A percentile compares a stretch with the other conserved stretches of the same genome.
These are phyloP conservation scores for Pseudogymnoascus sp. DNA, from an alignment of 2,329 filamentous ascomycete genomes.

Conservation along the genomic window DNA sequence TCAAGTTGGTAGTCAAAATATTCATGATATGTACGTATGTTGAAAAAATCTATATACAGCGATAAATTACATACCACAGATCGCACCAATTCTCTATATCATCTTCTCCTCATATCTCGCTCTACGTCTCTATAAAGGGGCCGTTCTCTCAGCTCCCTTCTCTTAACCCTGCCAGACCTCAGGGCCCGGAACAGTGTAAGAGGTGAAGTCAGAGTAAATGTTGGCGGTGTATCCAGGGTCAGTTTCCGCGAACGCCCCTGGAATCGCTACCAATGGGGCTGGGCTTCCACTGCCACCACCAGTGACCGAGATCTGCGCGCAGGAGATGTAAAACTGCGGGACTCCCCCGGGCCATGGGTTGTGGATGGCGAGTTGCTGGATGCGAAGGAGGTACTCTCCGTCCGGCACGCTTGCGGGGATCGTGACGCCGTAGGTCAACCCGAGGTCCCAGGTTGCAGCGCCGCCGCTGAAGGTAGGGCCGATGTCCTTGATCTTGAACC, in stretches of 20 bases:
- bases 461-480: conserved; percentile 27
- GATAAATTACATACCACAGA: not conserved
- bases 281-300: conserved; percentile 11
- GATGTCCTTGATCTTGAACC: conserved; percentile 35
- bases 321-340: conserved; percentile 28
- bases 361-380: conserved; percentile 26
- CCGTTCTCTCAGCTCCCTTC: not conserved
- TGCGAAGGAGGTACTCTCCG: conserved; percentile 26
- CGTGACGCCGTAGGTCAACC: conserved; percentile 23
- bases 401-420: conserved; percentile 24
- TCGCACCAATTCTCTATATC: not conserved
- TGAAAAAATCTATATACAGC: conserved; percentile 6
- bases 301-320: conserved; percentile 28
- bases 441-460: conserved; percentile 24
- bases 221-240: conserved; percentile 17
- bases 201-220: conserved; percentile 20
- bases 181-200: conserved; percentile 19
- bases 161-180: conserved; percentile 11
- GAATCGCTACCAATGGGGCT: conserved; percentile 14
- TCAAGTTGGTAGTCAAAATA: not conserved
- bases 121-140: not conserved
- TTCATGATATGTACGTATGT: not conserved
- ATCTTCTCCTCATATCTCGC: no score
- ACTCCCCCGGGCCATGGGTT: conserved; percentile 17
- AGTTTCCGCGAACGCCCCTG: conserved; percentile 8